A percentile compares a stretch with the other conserved stretches of the same genome.
These are phyloP conservation scores for Cryptosporidium xiaoi DNA, from an alignment of 169 alveolate genomes.

Conservation along the genomic window DNA sequence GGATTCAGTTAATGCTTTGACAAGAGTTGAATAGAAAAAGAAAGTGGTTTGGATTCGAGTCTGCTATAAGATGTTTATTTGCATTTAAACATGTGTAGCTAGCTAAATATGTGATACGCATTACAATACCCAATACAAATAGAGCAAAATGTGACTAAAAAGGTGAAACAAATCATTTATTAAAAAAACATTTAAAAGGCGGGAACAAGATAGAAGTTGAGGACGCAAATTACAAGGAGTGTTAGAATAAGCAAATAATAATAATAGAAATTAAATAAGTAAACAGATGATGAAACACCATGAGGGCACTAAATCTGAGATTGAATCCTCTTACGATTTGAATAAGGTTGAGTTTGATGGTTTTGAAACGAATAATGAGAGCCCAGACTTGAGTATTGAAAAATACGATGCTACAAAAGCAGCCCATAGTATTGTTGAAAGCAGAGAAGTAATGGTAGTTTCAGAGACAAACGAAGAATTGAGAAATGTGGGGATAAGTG, in stretches of 20 bases:
- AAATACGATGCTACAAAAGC: neutral
- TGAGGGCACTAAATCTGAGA: slow-evolving; percentile 2
- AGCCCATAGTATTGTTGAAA: neutral
- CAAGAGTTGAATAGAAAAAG: too few species aligned
- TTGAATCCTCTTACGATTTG: slow-evolving; percentile 13
- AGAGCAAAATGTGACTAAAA: too few species aligned
- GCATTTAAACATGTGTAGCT: too few species aligned
- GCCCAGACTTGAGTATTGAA: slow-evolving; percentile 6
- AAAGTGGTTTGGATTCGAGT: too few species aligned
- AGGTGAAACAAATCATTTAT: neutral
- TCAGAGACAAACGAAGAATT: slow-evolving; percentile 30
- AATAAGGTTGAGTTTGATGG: slow-evolving; percentile 19
- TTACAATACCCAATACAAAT: too few species aligned
- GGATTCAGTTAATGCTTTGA: too few species aligned
- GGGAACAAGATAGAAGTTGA: neutral
- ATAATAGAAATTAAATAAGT: too few species aligned
- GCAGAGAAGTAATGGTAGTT: neutral
- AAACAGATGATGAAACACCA: neutral
- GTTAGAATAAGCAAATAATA: neutral
- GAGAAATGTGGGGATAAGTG: neutral
- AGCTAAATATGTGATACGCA: too few species aligned
- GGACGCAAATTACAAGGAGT: neutral
- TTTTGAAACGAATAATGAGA: slow-evolving; percentile 8
- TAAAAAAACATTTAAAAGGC: neutral
- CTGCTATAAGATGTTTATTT: too few species aligned